These are phyloP conservation scores for Galeopsis tetrahit DNA, from an alignment of 257 asterid species.

Conservation along the genomic window DNA sequence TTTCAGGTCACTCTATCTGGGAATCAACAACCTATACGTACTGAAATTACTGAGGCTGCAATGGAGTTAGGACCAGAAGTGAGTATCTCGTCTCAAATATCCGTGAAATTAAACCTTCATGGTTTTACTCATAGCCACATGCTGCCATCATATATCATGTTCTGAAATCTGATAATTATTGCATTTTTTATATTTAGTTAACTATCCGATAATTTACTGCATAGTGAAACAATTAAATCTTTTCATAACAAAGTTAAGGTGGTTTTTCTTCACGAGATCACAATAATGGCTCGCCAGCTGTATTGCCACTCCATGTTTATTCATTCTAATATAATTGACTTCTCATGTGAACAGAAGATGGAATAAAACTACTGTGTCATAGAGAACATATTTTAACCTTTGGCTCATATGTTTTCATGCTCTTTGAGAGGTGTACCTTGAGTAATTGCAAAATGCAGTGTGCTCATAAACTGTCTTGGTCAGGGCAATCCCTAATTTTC, in stretches of 20 bases:
- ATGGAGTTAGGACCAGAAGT: conserved; percentile 75
- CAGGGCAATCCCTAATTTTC: neutral
- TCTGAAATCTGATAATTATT: neutral
- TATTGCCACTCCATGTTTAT: neutral
- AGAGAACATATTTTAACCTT: neutral
- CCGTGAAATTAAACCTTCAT: conserved; percentile 2
- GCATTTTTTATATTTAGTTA: neutral
- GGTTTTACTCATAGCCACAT: neutral
- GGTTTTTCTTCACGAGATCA: neutral
- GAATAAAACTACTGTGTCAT: neutral
- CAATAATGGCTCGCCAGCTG: neutral
- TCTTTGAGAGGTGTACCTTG: conserved; percentile 1
- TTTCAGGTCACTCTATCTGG: conserved; percentile 76
- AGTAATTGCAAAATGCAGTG: neutral
- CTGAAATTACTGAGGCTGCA: conserved; percentile 84
- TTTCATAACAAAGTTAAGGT: neutral
- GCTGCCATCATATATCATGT: conserved; percentile 13
- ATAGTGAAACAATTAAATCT: neutral
- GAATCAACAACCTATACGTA: conserved; percentile 77
- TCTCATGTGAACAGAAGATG: neutral
- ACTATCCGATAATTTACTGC: neutral
- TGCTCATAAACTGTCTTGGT: neutral
- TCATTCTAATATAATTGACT: neutral
- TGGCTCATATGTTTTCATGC: neutral
- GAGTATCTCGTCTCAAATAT: conserved; percentile 34